These are phyloP conservation scores for Diaporthe longicolla DNA, from an alignment of 2,329 filamentous ascomycete genomes.

Conservation along the genomic window DNA sequence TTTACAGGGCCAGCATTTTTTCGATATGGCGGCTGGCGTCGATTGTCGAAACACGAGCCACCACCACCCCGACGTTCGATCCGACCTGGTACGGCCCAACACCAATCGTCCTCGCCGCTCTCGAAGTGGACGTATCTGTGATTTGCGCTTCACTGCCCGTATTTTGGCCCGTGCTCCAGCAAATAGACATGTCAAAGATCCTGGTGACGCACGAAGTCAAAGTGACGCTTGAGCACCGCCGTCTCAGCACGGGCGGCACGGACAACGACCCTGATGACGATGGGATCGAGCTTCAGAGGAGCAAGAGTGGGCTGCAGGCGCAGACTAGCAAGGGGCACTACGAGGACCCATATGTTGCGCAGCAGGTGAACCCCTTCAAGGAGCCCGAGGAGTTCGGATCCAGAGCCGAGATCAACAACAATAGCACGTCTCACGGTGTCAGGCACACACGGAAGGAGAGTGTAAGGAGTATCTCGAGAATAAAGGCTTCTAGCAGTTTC, in stretches of 20 bases:
- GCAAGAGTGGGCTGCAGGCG: conserved; percentile 27
- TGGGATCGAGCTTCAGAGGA: conserved; percentile 38
- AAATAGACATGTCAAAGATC: conserved; percentile 29
- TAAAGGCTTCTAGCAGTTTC: background rate
- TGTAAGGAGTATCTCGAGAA: background rate
- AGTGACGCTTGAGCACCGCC: conserved; percentile 37
- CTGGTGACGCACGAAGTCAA: conserved; percentile 40
- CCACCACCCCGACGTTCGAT: conserved; percentile 53
- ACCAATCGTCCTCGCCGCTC: conserved; percentile 51
- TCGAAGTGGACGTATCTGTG: conserved; percentile 51
- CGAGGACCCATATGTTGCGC: conserved; percentile 34
- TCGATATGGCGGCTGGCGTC: conserved; percentile 52
- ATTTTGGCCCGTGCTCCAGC: conserved; percentile 44
- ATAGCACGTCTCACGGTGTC: background rate
- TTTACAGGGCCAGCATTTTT: conserved; percentile 49
- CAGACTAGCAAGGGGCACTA: conserved; percentile 23
- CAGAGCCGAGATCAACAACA: conserved; percentile 21
- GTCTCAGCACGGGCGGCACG: conserved; percentile 23
- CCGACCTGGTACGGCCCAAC: conserved; percentile 55
- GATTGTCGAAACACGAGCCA: conserved; percentile 50
- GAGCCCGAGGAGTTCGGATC: conserved; percentile 23
- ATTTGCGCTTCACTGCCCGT: conserved; percentile 38
- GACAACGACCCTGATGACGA: conserved; percentile 32
- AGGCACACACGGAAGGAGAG: conserved; percentile 18
- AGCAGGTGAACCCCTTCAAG: conserved; percentile 39